A percentile compares a stretch with the other conserved stretches of the same genome.
phyloP scores from a whole-genome alignment of 441 rosid species.

The Adansonia gregorii region DNA sequence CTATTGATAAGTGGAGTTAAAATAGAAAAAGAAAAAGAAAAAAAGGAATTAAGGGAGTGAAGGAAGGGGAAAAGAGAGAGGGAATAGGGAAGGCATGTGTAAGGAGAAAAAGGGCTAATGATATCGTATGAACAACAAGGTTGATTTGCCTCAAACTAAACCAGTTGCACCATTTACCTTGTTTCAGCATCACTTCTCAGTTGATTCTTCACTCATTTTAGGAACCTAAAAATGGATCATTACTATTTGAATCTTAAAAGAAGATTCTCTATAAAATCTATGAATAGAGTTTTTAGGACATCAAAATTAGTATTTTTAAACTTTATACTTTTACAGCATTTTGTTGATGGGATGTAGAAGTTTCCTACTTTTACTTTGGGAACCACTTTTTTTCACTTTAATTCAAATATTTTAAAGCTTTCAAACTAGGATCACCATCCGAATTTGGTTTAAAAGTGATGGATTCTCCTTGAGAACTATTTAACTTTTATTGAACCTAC shows the following conservation, averaged over 20 bases:
- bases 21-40: no score
- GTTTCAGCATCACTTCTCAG: neutral
- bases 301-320: neutral
- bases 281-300: neutral
- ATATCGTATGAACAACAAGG: no score
- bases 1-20: no score
- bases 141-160: no score
- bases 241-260: neutral
- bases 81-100: no score
- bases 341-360: constrained; percentile 30
- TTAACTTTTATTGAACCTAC: constrained; percentile 22
- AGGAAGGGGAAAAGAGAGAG: no score
- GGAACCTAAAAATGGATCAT: constrained; percentile 40
- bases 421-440: constrained; percentile 22
- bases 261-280: neutral
- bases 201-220: constrained; percentile 45
- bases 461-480: constrained; percentile 20
- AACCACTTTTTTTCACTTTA: constrained; percentile 46
- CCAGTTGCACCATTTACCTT: no score
- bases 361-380: constrained; percentile 54
- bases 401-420: constrained; percentile 31
- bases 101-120: no score
- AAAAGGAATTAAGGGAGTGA: no score
- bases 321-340: constrained; percentile 41
- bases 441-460: constrained; percentile 36